Percentiles rank a stretch among this genome's conserved stretches.
These are phyloP conservation scores for Colletotrichum orchidophilum DNA, from an alignment of 2,329 filamentous ascomycete species.

Conservation along the genomic window DNA sequence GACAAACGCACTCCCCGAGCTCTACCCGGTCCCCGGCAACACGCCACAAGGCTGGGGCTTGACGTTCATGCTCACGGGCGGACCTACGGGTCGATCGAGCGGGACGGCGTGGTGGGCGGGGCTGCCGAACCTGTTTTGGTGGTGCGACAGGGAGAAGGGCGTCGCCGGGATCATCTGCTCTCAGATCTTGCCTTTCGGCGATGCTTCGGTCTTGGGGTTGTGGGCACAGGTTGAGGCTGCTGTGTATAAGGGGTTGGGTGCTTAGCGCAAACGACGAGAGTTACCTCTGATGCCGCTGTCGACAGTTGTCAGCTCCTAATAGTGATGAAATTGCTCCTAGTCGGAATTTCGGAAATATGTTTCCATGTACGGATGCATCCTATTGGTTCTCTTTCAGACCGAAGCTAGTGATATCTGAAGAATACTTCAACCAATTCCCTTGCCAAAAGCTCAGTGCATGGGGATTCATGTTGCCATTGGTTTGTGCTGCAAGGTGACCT, in stretches of 20 bases:
- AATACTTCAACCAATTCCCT: not conserved
- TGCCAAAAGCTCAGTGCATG: not conserved
- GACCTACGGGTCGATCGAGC: constrained; percentile 59
- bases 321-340: not conserved
- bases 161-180: constrained; percentile 61
- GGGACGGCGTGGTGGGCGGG: constrained; percentile 67
- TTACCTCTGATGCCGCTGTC: too few relatives aligned
- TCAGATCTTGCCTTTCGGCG: constrained; percentile 61
- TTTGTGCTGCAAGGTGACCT: not conserved
- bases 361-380: not conserved
- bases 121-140: constrained; percentile 69
- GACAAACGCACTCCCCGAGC: constrained; percentile 54
- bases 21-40: constrained; percentile 56
- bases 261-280: too few relatives aligned
- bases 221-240: constrained; percentile 51
- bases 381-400: not conserved
- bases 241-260: constrained; percentile 43
- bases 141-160: constrained; percentile 68
- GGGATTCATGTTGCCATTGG: not conserved
- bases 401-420: not conserved
- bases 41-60: constrained; percentile 73
- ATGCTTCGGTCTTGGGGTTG: constrained; percentile 50
- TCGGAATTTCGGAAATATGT: not conserved
- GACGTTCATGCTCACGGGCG: constrained; percentile 61
- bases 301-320: too few relatives aligned